Percentiles rank a stretch among this genome's conserved stretches.
Evolutionary conservation across 257 asterid species (phyloP).

Genomic region (Jasminum sambac): DNA sequence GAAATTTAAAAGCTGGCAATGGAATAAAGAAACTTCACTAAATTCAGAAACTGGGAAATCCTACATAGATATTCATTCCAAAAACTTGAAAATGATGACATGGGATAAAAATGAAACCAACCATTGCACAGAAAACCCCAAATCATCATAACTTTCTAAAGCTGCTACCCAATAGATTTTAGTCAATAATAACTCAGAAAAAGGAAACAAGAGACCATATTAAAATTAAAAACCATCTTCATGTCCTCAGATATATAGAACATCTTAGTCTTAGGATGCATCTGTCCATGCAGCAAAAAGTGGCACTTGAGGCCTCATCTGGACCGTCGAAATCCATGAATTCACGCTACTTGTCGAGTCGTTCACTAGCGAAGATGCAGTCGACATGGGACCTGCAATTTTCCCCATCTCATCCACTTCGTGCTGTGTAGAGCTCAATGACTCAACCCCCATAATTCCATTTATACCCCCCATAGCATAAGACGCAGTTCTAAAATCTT

Average conservation of each 20-base stretch:
- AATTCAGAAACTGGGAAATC: constrained; percentile 17
- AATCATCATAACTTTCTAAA: constrained; percentile 31
- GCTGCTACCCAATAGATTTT: constrained; percentile 28
- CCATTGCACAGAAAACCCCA: constrained; percentile 31
- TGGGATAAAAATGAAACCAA: constrained; percentile 19
- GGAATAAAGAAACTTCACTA: constrained; percentile 19
- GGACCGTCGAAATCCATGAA: constrained; percentile 63
- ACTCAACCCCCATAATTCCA: constrained; percentile 36
- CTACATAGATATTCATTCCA: constrained; percentile 13
- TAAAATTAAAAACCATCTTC: background rate
- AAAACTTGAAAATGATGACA: constrained; percentile 23
- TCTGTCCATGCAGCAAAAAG: constrained; percentile 91
- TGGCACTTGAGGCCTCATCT: constrained; percentile 71
- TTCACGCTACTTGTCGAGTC: constrained; percentile 41
- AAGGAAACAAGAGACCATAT: constrained; percentile 12
- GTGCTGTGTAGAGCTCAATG: constrained; percentile 24
- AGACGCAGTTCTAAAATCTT: constrained; percentile 35
- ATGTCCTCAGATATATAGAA: background rate
- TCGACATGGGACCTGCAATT: constrained; percentile 37
- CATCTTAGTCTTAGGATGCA: constrained; percentile 37
- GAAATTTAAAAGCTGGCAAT: background rate
- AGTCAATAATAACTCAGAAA: background rate
- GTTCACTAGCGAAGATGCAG: constrained; percentile 46
- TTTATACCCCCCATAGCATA: constrained; percentile 27
- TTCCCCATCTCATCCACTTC: constrained; percentile 32